Conservation (phyloP, 176 grass and related monocot species). For the Ampelocalamus luodianensis region DNA sequence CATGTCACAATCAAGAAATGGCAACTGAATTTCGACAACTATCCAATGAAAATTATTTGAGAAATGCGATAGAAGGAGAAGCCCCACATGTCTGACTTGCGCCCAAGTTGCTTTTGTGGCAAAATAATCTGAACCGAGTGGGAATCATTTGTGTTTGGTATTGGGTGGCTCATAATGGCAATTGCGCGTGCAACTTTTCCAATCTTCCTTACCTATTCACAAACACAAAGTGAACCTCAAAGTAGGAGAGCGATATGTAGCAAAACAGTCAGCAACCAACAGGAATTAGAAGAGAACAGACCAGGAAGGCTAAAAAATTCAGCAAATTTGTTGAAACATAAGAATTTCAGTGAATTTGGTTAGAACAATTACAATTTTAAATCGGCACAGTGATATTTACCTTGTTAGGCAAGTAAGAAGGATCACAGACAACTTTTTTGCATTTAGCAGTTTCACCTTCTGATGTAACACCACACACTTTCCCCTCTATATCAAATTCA, state of each 20-base stretch:
- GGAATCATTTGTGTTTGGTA: slow-evolving; percentile 69
- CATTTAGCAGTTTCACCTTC: slow-evolving; percentile 96
- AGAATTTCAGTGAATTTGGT: slow-evolving; percentile 21
- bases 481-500: slow-evolving; percentile 91
- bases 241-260: not conserved
- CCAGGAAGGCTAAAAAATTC: not conserved
- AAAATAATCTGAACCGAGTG: slow-evolving; percentile 87
- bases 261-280: not conserved
- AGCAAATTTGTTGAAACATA: slow-evolving; percentile 23
- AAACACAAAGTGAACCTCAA: slow-evolving; percentile 25
- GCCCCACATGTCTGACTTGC: slow-evolving; percentile 88
- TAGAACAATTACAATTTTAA: not conserved
- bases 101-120: slow-evolving; percentile 88
- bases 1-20: slow-evolving; percentile 34
- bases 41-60: not conserved
- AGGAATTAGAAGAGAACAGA: not conserved
- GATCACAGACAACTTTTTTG: slow-evolving; percentile 93
- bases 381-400: slow-evolving; percentile 38
- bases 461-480: slow-evolving; percentile 91
- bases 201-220: slow-evolving; percentile 74
- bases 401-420: slow-evolving; percentile 89
- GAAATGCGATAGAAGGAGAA: slow-evolving; percentile 9
- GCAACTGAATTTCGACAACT: slow-evolving; percentile 11
- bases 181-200: slow-evolving; percentile 87
- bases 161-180: slow-evolving; percentile 92